Percentiles rank a stretch among this genome's conserved stretches.
Conservation (phyloP, 2,329 filamentous ascomycete species). For the Trichophyton benhamiae region DNA sequence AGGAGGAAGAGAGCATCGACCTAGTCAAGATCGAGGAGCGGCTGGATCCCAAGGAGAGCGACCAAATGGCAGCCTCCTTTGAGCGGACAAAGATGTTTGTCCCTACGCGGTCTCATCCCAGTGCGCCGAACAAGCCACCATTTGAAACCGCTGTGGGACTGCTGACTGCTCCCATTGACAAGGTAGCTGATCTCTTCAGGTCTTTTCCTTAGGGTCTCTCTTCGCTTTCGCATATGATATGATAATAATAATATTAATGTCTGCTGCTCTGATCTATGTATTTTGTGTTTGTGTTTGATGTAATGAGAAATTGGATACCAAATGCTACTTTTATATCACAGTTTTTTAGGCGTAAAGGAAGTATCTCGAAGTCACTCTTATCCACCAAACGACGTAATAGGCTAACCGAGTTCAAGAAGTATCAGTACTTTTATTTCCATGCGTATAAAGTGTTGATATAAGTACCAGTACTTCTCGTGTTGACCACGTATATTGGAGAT, state of each 20-base stretch:
- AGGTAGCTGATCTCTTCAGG: conserved; percentile 42
- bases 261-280: too few species aligned
- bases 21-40: conserved; percentile 38
- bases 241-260: too few species aligned
- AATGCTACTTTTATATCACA: not conserved
- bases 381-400: not conserved
- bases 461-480: not conserved
- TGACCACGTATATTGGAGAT: not conserved
- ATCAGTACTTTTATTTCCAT: not conserved
- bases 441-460: not conserved
- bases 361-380: not conserved
- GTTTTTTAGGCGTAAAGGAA: not conserved
- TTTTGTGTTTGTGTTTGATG: too few species aligned
- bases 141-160: conserved; percentile 46
- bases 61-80: conserved; percentile 35
- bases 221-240: too few species aligned
- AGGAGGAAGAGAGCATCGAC: conserved; percentile 41
- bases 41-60: conserved; percentile 26
- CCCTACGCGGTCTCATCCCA: conserved; percentile 41
- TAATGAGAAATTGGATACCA: not conserved
- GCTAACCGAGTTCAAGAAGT: not conserved
- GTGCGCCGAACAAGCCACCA: conserved; percentile 40
- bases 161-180: conserved; percentile 46
- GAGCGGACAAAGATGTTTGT: conserved; percentile 43
- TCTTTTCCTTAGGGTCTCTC: conserved; percentile 35